These are phyloP conservation scores for Cytospora paraplurivora DNA, from an alignment of 2,329 filamentous ascomycete genomes.

Conservation along the genomic window DNA sequence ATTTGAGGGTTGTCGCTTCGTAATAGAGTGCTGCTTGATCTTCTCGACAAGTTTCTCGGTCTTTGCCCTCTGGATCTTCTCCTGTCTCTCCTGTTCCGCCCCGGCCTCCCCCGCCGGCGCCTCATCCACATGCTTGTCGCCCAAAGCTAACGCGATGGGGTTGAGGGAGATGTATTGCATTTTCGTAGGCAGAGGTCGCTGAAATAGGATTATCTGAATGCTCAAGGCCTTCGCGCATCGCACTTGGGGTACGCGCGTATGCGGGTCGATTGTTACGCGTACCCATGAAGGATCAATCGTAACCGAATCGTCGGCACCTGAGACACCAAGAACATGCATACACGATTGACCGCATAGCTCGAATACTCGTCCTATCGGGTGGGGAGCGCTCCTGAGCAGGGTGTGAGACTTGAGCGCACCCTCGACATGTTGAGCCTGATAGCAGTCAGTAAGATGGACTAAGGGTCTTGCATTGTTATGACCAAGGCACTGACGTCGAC, in stretches of 20 bases:
- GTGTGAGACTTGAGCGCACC: conserved; percentile 82
- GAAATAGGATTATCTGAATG: conserved; percentile 86
- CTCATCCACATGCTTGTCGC: conserved; percentile 60
- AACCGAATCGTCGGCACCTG: conserved; percentile 63
- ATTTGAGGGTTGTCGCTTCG: conserved; percentile 72
- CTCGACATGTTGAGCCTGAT: conserved; percentile 76
- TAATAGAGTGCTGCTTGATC: conserved; percentile 82
- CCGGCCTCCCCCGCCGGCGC: conserved; percentile 58
- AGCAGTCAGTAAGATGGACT: conserved; percentile 35
- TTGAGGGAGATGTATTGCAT: conserved; percentile 97
- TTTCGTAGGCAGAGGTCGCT: conserved; percentile 77
- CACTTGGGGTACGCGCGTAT: conserved; percentile 66
- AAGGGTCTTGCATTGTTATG: not conserved
- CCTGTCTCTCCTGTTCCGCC: conserved; percentile 70
- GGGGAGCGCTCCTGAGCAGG: conserved; percentile 78
- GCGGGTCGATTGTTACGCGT: conserved; percentile 58
- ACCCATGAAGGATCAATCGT: conserved; percentile 71
- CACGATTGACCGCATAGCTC: conserved; percentile 79
- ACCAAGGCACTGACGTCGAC: conserved; percentile 68
- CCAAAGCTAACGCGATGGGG: conserved; percentile 85
- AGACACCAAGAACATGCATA: conserved; percentile 83
- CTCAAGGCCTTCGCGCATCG: conserved; percentile 71
- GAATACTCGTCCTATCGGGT: conserved; percentile 79
- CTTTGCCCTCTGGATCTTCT: conserved; percentile 58
- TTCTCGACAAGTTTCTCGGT: conserved; percentile 77